These are phyloP conservation scores for Phoma sp. DNA, from an alignment of 2,329 filamentous ascomycete genomes.

Conservation along the genomic window DNA sequence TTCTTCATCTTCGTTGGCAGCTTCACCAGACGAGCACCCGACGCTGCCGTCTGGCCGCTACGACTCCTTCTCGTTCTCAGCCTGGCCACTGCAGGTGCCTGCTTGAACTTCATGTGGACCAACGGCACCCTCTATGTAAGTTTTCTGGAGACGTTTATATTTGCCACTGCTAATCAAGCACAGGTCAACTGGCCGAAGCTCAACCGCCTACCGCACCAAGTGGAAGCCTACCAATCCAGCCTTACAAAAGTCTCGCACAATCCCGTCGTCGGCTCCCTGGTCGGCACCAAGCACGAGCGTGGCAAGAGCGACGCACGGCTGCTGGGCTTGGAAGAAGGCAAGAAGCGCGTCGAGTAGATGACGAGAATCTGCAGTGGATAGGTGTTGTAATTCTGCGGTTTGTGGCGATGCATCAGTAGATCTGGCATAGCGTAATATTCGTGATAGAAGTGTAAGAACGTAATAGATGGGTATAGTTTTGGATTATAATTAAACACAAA, in stretches of 20 bases:
- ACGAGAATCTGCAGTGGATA: neutral
- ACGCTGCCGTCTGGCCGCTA: conserved; percentile 79
- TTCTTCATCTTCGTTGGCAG: conserved; percentile 81
- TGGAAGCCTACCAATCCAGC: conserved; percentile 88
- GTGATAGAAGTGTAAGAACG: too few relatives aligned
- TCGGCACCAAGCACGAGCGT: conserved; percentile 72
- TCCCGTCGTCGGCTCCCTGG: conserved; percentile 76
- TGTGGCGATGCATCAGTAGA: conserved; percentile 1
- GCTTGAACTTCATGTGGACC: conserved; percentile 75
- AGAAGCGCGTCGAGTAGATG: conserved; percentile 88
- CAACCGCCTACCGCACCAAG: conserved; percentile 83
- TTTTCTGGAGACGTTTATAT: conserved; percentile 30
- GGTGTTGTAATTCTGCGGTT: neutral
- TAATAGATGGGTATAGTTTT: too few relatives aligned
- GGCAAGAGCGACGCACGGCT: conserved; percentile 83
- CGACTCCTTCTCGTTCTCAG: conserved; percentile 83
- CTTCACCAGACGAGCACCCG: conserved; percentile 74
- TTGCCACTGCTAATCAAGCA: conserved; percentile 17
- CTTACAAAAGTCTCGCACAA: conserved; percentile 83
- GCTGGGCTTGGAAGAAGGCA: conserved; percentile 90
- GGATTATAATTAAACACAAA: too few relatives aligned
- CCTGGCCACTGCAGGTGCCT: conserved; percentile 72
- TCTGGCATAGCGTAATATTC: neutral
- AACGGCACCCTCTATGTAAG: conserved; percentile 96
- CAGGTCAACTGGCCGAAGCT: conserved; percentile 99